These are phyloP conservation scores for Penicillium sp. DNA, from an alignment of 2,329 filamentous ascomycete species.

Conservation along the genomic window DNA sequence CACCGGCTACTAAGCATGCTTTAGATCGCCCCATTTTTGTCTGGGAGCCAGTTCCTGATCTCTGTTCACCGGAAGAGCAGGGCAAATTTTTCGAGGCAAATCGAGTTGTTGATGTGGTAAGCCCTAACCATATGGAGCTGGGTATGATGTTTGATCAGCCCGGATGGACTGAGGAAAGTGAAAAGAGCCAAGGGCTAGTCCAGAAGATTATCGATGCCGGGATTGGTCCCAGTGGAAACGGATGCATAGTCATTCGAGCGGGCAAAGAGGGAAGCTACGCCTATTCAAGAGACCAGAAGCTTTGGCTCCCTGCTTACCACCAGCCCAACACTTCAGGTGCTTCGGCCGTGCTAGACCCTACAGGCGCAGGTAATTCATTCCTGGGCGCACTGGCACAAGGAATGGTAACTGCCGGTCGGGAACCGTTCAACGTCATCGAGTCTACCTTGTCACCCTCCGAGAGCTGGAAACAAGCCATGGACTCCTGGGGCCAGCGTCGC, in stretches of 20 bases:
- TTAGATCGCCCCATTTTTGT: conserved; percentile 71
- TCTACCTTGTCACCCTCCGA: conserved; percentile 50
- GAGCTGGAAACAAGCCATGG: conserved; percentile 49
- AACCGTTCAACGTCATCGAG: conserved; percentile 31
- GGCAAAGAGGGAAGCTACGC: conserved; percentile 62
- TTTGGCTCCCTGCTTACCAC: conserved; percentile 81
- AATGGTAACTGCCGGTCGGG: conserved; percentile 47
- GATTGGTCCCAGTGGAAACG: conserved; percentile 39
- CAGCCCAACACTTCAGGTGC: conserved; percentile 32
- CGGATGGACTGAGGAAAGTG: conserved; percentile 34
- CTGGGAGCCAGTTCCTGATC: conserved; percentile 93
- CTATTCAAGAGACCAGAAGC: conserved; percentile 39
- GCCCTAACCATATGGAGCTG: conserved; percentile 88
- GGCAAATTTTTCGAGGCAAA: conserved; percentile 55
- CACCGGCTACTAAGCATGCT: conserved; percentile 29
- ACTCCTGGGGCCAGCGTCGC: conserved; percentile 50
- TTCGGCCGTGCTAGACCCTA: conserved; percentile 76
- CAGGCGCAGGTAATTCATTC: conserved; percentile 91
- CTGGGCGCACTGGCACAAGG: conserved; percentile 64
- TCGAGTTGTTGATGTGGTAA: conserved; percentile 59
- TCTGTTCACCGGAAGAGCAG: conserved; percentile 70
- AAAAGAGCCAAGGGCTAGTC: conserved; percentile 34
- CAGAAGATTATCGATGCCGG: conserved; percentile 36
- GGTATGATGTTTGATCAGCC: conserved; percentile 72
- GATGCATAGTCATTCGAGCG: conserved; percentile 55